Percentiles rank a stretch among this genome's conserved stretches.
These are phyloP conservation scores for Claviceps maximensis DNA, from an alignment of 2,329 filamentous ascomycete species.

Conservation along the genomic window DNA sequence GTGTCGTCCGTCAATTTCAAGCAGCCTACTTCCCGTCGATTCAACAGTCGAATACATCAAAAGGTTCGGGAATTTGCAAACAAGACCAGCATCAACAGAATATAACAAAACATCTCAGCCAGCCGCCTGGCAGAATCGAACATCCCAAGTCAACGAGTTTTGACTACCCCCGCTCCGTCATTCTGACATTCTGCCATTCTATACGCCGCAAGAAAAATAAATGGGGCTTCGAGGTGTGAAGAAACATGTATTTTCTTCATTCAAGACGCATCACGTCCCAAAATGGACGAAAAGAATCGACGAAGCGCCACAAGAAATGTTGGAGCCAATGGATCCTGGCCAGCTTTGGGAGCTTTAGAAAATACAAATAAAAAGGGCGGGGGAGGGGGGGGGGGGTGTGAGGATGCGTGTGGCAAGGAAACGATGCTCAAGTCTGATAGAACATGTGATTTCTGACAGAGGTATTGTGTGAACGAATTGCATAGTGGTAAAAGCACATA, in stretches of 20 bases:
- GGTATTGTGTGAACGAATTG: background rate
- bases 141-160: background rate
- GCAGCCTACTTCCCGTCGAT: background rate
- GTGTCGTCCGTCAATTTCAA: background rate
- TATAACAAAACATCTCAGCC: background rate
- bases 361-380: background rate
- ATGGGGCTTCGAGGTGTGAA: background rate
- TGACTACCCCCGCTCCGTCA: background rate
- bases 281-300: background rate
- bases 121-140: background rate
- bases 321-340: background rate
- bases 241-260: background rate
- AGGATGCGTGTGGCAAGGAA: background rate
- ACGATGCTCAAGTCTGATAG: background rate
- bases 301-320: background rate
- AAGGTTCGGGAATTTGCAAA: background rate
- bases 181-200: background rate
- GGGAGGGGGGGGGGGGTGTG: background rate
- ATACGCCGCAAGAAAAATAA: background rate
- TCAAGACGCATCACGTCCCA: background rate
- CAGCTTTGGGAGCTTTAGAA: background rate
- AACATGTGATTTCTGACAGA: background rate
- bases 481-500: background rate
- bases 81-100: background rate
- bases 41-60: background rate